A percentile compares a stretch with the other conserved stretches of the same genome.
Evolutionary conservation across 2,329 filamentous ascomycete genomes (phyloP).

Genomic region (Fusarium tanahbumbuense): DNA sequence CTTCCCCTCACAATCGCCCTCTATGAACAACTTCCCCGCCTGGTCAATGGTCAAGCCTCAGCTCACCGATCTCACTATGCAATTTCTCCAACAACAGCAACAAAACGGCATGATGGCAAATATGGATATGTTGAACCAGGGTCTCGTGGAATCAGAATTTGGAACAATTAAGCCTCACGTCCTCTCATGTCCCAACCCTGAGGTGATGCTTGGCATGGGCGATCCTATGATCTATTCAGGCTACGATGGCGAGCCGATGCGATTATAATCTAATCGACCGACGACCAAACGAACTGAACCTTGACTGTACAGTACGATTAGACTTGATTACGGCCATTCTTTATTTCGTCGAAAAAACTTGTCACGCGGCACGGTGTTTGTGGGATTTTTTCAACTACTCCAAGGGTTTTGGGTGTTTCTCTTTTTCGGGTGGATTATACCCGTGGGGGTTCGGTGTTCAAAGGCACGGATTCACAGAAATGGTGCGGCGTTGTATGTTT

Average conservation of each 20-base stretch:
- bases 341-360: conserved; percentile 39
- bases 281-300: conserved; percentile 7
- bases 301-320: conserved; percentile 43
- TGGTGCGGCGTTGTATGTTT: conserved; percentile 29
- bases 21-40: conserved; percentile 48
- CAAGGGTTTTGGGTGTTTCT: neutral
- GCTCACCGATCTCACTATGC: conserved; percentile 49
- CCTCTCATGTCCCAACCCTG: conserved; percentile 63
- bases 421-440: conserved; percentile 27
- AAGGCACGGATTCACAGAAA: conserved; percentile 12
- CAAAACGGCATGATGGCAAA: conserved; percentile 57
- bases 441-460: conserved; percentile 22
- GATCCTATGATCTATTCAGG: conserved; percentile 70
- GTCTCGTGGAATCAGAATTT: conserved; percentile 64
- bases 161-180: conserved; percentile 67
- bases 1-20: conserved; percentile 53
- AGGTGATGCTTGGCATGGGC: conserved; percentile 67
- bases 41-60: conserved; percentile 49
- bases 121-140: conserved; percentile 61
- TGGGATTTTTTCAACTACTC: conserved; percentile 3
- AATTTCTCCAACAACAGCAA: conserved; percentile 59
- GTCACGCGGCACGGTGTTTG: conserved; percentile 42
- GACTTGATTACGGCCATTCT: conserved; percentile 44
- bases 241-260: conserved; percentile 60
- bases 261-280: conserved; percentile 49